Conservation (phyloP, 116 monocot genomes). For the Zostera marina region DNA sequence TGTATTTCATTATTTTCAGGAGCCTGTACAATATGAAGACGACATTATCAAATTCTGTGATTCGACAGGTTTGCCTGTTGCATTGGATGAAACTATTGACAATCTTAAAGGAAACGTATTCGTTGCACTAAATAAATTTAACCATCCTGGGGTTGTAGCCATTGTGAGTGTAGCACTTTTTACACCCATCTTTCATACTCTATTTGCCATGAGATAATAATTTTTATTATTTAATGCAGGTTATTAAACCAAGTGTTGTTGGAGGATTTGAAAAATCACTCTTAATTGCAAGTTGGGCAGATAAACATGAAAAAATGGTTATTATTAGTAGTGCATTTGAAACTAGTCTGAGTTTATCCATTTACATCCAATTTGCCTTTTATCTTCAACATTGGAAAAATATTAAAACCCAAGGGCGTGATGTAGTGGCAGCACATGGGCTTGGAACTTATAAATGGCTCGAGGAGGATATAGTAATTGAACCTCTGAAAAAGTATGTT, state of each 20-base stretch:
- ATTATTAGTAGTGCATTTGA: slow-evolving; percentile 90
- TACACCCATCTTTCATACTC: neutral
- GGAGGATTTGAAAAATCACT: slow-evolving; percentile 82
- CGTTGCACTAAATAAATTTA: slow-evolving; percentile 35
- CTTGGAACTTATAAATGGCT: slow-evolving; percentile 94
- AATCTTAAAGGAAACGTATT: slow-evolving; percentile 35
- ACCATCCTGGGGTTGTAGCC: slow-evolving; percentile 73
- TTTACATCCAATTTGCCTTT: slow-evolving; percentile 57
- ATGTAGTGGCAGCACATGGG: slow-evolving; percentile 42
- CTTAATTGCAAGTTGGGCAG: slow-evolving; percentile 80
- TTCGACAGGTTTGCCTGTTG: slow-evolving; percentile 59
- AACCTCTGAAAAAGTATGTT: slow-evolving; percentile 27
- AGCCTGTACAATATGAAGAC: slow-evolving; percentile 64
- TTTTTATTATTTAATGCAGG: slow-evolving; percentile 17
- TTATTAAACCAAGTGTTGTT: slow-evolving; percentile 82
- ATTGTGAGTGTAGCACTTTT: slow-evolving; percentile 43
- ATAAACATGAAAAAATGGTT: slow-evolving; percentile 55
- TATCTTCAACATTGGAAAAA: slow-evolving; percentile 40
- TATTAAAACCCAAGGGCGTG: slow-evolving; percentile 25
- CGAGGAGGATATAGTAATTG: slow-evolving; percentile 52
- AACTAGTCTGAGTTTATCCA: slow-evolving; percentile 61
- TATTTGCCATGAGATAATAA: neutral
- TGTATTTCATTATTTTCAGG: slow-evolving; percentile 26
- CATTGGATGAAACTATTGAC: slow-evolving; percentile 86
- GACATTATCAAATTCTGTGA: slow-evolving; percentile 87